Conservation (phyloP, 148 eudicot species). For the Heliamphora exappendiculata region DNA sequence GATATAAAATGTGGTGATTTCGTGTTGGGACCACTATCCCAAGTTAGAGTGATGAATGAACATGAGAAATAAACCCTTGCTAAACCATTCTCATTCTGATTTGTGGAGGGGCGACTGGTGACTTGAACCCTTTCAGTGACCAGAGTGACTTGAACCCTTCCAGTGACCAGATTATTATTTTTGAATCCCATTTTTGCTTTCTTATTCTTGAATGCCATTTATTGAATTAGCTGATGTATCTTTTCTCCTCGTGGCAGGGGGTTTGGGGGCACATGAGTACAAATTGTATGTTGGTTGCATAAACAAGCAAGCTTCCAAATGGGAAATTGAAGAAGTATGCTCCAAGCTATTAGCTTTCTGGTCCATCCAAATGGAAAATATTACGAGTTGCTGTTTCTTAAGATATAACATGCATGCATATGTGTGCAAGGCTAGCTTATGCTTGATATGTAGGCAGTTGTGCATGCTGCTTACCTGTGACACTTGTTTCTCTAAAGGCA, state of each 20-base stretch:
- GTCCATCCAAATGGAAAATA: not conserved
- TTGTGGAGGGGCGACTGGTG: conserved; percentile 5
- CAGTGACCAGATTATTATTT: not conserved
- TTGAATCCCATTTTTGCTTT: not conserved
- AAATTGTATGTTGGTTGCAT: conserved; percentile 77
- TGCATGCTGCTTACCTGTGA: not conserved
- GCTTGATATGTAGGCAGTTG: conserved; percentile 1
- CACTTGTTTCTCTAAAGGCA: not conserved
- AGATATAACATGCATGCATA: not conserved
- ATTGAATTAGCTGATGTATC: conserved; percentile 12
- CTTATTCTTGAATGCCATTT: not conserved
- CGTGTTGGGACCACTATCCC: not conserved
- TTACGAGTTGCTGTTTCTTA: conserved; percentile 3
- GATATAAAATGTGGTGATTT: not conserved
- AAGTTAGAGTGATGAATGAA: not conserved
- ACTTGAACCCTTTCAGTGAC: too few relatives aligned
- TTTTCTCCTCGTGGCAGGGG: conserved; percentile 12
- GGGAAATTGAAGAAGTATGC: conserved; percentile 68
- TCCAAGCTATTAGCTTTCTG: conserved; percentile 3
- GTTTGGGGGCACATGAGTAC: conserved; percentile 15
- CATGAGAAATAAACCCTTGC: not conserved
- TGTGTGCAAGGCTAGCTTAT: conserved; percentile 1
- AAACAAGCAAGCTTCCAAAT: conserved; percentile 62
- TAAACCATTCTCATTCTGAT: not conserved
- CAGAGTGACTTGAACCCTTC: not conserved